Conservation (phyloP, 1,284 basidiomycete species). For the Cerrena zonata region DNA sequence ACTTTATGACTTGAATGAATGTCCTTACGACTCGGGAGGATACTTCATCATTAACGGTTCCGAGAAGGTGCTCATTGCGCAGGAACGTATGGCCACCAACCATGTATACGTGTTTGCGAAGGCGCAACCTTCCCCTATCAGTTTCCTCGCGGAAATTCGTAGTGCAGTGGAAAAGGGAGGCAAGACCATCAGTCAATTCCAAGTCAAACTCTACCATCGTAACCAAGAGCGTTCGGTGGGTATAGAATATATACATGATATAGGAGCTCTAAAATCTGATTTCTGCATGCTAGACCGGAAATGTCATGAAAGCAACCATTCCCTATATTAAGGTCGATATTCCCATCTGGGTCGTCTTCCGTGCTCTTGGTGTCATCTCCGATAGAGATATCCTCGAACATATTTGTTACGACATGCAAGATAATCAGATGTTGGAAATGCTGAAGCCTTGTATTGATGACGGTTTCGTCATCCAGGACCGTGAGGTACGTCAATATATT, state of each 20-base stretch:
- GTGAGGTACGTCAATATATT: constrained; percentile 57
- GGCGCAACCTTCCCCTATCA: constrained; percentile 92
- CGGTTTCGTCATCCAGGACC: constrained; percentile 95
- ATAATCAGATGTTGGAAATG: constrained; percentile 95
- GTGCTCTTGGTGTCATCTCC: constrained; percentile 94
- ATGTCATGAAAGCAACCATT: constrained; percentile 94
- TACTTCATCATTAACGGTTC: constrained; percentile 99
- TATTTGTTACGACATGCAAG: constrained; percentile 97
- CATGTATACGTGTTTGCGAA: constrained; percentile 99
- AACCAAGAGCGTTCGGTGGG: constrained; percentile 81
- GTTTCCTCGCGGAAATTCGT: constrained; percentile 94
- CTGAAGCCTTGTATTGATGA: constrained; percentile 98
- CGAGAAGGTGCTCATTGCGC: constrained; percentile 98
- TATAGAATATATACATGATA: constrained; percentile 14
- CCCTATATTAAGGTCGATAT: constrained; percentile 99
- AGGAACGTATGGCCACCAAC: constrained; percentile 99
- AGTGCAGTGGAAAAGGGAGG: constrained; percentile 98
- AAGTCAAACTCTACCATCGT: constrained; percentile 93
- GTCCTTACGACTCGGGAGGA: constrained; percentile 95
- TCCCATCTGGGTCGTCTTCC: constrained; percentile 98
- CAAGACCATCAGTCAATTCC: constrained; percentile 96
- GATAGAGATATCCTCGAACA: constrained; percentile 97
- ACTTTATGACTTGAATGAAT: constrained; percentile 90
- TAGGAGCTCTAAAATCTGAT: too few species aligned
- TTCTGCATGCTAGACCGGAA: constrained; percentile 56